Base-by-base conservation (phyloP, 495 filamentous ascomycete species). In the Pyrenopolyporus hunteri region DNA sequence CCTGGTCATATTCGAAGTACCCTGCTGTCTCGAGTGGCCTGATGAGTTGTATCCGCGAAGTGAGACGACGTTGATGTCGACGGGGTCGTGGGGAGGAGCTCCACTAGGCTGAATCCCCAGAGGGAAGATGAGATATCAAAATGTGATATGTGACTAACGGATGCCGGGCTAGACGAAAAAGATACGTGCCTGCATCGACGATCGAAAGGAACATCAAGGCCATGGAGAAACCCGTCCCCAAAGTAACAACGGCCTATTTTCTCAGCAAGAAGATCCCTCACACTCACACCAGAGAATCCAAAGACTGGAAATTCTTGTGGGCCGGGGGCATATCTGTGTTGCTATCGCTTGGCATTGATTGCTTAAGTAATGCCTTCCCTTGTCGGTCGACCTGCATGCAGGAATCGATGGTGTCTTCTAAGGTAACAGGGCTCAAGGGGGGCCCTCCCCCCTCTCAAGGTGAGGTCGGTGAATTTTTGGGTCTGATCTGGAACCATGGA, bases 321-420 rank as follows among this genome's bases (percentile, higher is more conserved):
- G 46, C 52, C 63, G 35, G 42, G 48, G 46, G n/a, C n/a, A n/a
- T 49, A 63, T 62, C 63, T 67, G 53, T 53, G 32, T 26, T 66
- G 57, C 63, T 66, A 66, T 67, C 58, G 52, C 63, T 63, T 62
- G 63, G 58, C 58, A 53, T 48, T 33, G 25, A 6, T 33, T 63
- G 63, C 63, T 62, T 63, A 59, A 63, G 63, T 63, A 67, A 67
- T 55, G 36, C 50, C 36, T 63, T 67, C 57, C 63, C 63, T 63
- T 43, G 42, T 67, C 57, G 47, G 63, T 67, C 63, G 63, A 67
- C 63, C 46, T 63, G 63, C 63, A 67, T 67, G 58, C 57, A 62
- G 57, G 51, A 57, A 60, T 59, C 50, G 50, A 53, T 50, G 29
- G 37, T 40, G 37, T n/a, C 44, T 48, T 57, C 44, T 47, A 33